Conservation (phyloP, 208 protist species). For the Leishmania amazonensis region DNA sequence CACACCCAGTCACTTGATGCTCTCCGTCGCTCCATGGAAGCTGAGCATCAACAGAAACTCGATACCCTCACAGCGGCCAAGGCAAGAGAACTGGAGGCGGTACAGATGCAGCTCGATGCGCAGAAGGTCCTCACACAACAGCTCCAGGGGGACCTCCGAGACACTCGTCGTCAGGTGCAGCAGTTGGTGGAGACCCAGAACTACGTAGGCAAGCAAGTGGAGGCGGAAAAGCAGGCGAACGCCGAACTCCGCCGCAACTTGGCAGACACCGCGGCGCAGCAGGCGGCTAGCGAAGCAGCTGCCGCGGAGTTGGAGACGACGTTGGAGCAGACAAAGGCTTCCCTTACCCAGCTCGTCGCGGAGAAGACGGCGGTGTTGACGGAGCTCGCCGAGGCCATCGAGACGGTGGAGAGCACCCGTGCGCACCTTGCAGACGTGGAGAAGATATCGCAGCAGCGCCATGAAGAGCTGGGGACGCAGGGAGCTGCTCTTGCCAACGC, state of each 20-base stretch:
- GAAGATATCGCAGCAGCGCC: not conserved
- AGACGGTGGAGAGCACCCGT: not conserved
- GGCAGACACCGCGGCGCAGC: slow-evolving; percentile 6
- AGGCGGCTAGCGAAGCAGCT: not conserved
- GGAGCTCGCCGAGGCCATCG: not conserved
- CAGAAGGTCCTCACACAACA: not conserved
- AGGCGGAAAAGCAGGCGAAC: not conserved
- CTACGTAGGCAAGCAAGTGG: slow-evolving; percentile 16
- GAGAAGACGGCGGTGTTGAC: not conserved
- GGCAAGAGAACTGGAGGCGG: slow-evolving; percentile 3
- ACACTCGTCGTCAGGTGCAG: slow-evolving; percentile 1
- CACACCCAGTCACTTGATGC: slow-evolving; percentile 12
- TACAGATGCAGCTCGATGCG: slow-evolving; percentile 15
- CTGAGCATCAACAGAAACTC: slow-evolving; percentile 18
- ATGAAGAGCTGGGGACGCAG: not conserved
- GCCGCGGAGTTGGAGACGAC: slow-evolving; percentile 1
- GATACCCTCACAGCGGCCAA: slow-evolving; percentile 14
- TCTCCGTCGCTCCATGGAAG: slow-evolving; percentile 8
- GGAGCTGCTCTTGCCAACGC: not conserved
- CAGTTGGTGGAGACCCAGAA: slow-evolving; percentile 24
- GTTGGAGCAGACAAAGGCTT: not conserved
- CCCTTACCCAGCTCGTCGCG: not conserved
- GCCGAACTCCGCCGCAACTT: not conserved
- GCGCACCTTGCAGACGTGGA: not conserved
- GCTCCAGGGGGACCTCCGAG: slow-evolving; percentile 5